A percentile compares a stretch with the other conserved stretches of the same genome.
Conservation (phyloP, 1,284 basidiomycete genomes). For the Papiliotrema laurentii region DNA sequence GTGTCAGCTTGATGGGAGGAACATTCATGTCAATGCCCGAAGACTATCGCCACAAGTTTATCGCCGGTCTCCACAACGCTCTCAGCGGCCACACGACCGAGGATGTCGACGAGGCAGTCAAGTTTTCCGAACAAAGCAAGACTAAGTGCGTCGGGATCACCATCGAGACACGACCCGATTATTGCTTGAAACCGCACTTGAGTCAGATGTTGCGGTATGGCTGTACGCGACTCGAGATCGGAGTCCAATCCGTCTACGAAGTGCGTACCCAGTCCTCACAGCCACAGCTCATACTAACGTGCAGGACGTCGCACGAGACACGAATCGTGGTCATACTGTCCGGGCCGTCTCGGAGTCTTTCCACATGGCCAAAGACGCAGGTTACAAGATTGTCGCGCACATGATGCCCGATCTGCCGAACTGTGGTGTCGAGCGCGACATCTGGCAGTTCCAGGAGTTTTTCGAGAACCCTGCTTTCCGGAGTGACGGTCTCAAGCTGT, state of each 20-base stretch:
- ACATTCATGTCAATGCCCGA: conserved; percentile 99
- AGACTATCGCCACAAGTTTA: conserved; percentile 87
- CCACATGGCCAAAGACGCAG: conserved; percentile 96
- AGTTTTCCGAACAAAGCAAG: conserved; percentile 93
- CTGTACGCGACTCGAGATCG: conserved; percentile 96
- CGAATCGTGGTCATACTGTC: conserved; percentile 96
- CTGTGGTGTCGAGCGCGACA: conserved; percentile 92
- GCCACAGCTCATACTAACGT: background rate
- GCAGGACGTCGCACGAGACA: conserved; percentile 90
- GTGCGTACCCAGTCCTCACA: conserved; percentile 8
- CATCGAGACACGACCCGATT: conserved; percentile 97
- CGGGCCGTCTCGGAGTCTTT: conserved; percentile 96
- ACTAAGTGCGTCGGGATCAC: conserved; percentile 99
- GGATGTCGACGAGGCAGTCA: conserved; percentile 96
- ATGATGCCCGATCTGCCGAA: conserved; percentile 99
- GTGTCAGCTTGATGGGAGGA: conserved; percentile 78
- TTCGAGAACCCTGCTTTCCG: conserved; percentile 98
- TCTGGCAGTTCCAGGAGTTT: conserved; percentile 97
- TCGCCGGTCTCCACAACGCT: conserved; percentile 96
- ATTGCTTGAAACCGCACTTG: conserved; percentile 94
- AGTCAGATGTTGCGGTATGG: conserved; percentile 99
- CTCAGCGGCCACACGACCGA: conserved; percentile 89
- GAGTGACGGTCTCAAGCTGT: conserved; percentile 96
- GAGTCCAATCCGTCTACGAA: conserved; percentile 98
- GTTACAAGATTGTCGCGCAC: conserved; percentile 98